These are phyloP conservation scores for Talinum fruticosum DNA, from an alignment of 148 eudicot species.

Conservation along the genomic window DNA sequence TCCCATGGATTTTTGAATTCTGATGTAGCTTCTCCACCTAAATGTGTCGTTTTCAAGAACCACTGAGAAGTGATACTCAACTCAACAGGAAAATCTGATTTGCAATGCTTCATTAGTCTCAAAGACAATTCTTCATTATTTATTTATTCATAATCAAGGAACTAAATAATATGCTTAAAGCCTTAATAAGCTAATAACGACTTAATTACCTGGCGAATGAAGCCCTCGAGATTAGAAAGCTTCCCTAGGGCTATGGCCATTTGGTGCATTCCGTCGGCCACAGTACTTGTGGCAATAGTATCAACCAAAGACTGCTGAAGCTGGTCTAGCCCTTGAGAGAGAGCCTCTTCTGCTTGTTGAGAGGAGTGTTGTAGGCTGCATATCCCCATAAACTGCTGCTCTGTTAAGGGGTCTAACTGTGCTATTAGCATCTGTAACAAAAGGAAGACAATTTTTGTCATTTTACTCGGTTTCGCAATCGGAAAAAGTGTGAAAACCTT, in stretches of 20 bases:
- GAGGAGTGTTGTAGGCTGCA: constrained; percentile 79
- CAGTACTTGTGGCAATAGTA: constrained; percentile 56
- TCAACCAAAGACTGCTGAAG: constrained; percentile 78
- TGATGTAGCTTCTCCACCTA: constrained; percentile 6
- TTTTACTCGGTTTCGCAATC: not conserved
- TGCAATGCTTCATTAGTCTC: not conserved
- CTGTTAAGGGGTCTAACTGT: constrained; percentile 77
- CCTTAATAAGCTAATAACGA: not conserved
- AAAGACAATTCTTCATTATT: not conserved
- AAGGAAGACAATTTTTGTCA: not conserved
- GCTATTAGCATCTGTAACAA: constrained; percentile 57
- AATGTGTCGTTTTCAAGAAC: constrained; percentile 22
- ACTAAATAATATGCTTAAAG: not conserved
- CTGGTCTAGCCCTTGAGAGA: constrained; percentile 80
- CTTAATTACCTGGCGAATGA: constrained; percentile 73
- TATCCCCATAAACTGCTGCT: constrained; percentile 84
- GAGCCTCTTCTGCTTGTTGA: constrained; percentile 92
- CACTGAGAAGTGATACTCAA: constrained; percentile 5
- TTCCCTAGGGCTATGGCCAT: constrained; percentile 91
- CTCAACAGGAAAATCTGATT: constrained; percentile 14
- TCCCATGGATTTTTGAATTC: constrained; percentile 4
- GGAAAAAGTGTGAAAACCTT: not conserved
- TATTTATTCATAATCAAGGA: not conserved
- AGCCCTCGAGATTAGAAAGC: constrained; percentile 89
- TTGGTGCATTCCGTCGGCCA: constrained; percentile 79